Conservation (phyloP, 768 basidiomycete species). For the Mrakia gelida region DNA sequence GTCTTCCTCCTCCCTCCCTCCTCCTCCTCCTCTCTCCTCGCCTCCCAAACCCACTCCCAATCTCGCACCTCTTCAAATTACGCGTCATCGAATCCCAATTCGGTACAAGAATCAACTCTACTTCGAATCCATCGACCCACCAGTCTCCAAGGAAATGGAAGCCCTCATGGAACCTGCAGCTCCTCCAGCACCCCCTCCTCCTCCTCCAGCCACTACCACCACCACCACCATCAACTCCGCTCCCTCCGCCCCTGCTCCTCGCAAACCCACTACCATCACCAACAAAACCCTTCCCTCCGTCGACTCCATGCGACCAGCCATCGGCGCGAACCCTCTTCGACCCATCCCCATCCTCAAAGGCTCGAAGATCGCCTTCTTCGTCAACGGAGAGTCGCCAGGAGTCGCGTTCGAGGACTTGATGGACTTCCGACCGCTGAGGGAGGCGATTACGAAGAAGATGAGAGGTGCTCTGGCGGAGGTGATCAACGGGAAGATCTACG, state of each 20-base stretch:
- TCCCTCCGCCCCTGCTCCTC: slow-evolving; percentile 53
- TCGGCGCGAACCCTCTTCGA: slow-evolving; percentile 48
- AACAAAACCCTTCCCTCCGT: slow-evolving; percentile 31
- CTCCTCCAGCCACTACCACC: slow-evolving; percentile 49
- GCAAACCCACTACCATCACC: slow-evolving; percentile 24
- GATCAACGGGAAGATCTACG: slow-evolving; percentile 6
- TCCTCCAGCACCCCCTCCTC: slow-evolving; percentile 56
- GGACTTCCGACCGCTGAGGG: slow-evolving; percentile 78
- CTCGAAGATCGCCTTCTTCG: slow-evolving; percentile 80
- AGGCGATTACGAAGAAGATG: slow-evolving; percentile 56
- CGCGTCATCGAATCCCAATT: slow-evolving; percentile 86
- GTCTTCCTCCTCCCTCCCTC: background rate
- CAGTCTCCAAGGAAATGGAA: slow-evolving; percentile 85
- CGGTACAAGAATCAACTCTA: slow-evolving; percentile 95
- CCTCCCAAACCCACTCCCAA: background rate
- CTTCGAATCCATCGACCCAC: slow-evolving; percentile 89
- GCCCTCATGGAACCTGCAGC: slow-evolving; percentile 68
- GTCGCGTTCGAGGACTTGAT: slow-evolving; percentile 82
- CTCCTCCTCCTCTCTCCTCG: background rate
- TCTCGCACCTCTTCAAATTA: slow-evolving; percentile 48
- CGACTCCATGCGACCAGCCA: slow-evolving; percentile 23
- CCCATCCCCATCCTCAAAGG: slow-evolving; percentile 64
- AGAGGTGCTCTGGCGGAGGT: slow-evolving; percentile 54
- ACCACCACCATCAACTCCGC: background rate
- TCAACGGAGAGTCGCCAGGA: slow-evolving; percentile 81